Percentiles rank a stretch among this genome's conserved stretches.
Evolutionary conservation across 2,329 filamentous ascomycete genomes (phyloP).

Genomic region (Chaetomiaceae sp.): DNA sequence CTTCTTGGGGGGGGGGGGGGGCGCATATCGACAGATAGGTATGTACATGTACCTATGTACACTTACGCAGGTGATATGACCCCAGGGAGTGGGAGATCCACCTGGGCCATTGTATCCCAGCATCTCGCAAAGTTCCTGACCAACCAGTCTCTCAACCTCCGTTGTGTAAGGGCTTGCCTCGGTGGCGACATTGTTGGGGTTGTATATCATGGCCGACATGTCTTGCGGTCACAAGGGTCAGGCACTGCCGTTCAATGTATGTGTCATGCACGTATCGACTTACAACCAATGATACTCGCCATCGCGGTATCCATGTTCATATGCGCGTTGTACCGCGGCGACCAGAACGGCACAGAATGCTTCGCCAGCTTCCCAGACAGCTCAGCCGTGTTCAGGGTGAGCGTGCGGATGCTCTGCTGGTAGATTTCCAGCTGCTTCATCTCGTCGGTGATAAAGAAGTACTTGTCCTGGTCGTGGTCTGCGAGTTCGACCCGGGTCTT

Average conservation of each 20-base stretch:
- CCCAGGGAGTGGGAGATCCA: slow-evolving; percentile 34
- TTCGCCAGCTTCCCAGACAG: slow-evolving; percentile 21
- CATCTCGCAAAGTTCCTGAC: slow-evolving; percentile 41
- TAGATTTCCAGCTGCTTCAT: background rate
- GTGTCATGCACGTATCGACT: background rate
- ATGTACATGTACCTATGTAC: too few species aligned
- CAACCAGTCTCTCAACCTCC: slow-evolving; percentile 40
- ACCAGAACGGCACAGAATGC: slow-evolving; percentile 44
- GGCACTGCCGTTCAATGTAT: background rate
- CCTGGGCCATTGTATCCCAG: slow-evolving; percentile 40
- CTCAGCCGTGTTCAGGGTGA: slow-evolving; percentile 3
- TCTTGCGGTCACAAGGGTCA: slow-evolving; percentile 20
- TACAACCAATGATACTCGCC: slow-evolving; percentile 39
- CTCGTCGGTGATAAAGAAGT: background rate
- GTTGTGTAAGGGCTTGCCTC: slow-evolving; percentile 45
- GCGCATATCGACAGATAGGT: too few species aligned
- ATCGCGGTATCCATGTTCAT: slow-evolving; percentile 44
- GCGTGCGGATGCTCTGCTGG: background rate
- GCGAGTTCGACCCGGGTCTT: background rate
- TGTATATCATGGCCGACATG: slow-evolving; percentile 47
- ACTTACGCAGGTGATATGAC: slow-evolving; percentile 42
- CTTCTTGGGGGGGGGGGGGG: too few species aligned
- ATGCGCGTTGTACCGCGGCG: slow-evolving; percentile 43
- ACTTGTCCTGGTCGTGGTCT: background rate
- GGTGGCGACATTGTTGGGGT: slow-evolving; percentile 46